Conservation (phyloP, 495 filamentous ascomycete genomes). For the Podospora pseudopauciseta region DNA sequence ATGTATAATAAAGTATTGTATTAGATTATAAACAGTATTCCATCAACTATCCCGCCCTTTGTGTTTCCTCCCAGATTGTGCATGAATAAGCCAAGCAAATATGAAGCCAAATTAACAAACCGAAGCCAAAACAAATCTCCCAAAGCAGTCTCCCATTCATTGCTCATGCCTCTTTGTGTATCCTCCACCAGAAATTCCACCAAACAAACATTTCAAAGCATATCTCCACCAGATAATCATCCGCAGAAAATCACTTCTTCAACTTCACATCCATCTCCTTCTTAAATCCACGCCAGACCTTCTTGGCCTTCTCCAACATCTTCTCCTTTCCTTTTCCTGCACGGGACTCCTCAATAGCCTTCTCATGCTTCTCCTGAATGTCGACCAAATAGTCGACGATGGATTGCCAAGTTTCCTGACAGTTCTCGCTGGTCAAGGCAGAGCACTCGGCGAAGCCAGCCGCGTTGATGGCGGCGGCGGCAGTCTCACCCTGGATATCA, state of each 20-base stretch:
- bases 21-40: neutral
- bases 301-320: neutral
- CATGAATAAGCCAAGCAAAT: no score
- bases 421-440: constrained; percentile 20
- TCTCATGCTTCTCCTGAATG: constrained; percentile 8
- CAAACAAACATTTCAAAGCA: no score
- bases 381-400: constrained; percentile 16
- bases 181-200: no score
- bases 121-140: no score
- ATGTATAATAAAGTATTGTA: no score
- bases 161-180: no score
- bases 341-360: neutral
- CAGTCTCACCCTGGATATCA: constrained; percentile 8
- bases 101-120: no score
- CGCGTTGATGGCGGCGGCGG: constrained; percentile 6
- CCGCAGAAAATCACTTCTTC: neutral
- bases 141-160: no score
- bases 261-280: neutral
- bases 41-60: neutral
- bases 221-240: no score
- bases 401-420: constrained; percentile 13
- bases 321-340: neutral
- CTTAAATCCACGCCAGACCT: neutral
- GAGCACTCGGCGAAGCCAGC: constrained; percentile 27
- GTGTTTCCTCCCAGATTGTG: no score